Base-by-base conservation (phyloP, 164 flowering plant species). In the Kalanchoe fedtschenkoi region DNA sequence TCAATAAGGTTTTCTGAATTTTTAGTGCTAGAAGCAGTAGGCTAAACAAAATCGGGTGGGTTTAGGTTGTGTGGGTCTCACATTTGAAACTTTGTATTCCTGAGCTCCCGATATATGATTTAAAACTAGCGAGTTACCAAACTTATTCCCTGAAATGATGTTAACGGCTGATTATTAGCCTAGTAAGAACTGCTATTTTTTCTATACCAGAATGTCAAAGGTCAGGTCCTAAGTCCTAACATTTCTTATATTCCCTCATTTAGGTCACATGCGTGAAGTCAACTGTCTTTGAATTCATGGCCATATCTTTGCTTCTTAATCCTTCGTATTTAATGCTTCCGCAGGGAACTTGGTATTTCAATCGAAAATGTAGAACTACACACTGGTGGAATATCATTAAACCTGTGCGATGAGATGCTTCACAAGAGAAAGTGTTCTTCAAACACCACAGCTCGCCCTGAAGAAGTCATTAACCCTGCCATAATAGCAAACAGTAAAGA, bases 321-420 rank as follows among this genome's bases (percentile, higher is more conserved):
- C 68, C 28, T 15, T 59, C 41, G 1, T 57, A 22, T 47, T 60
- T 68, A 70, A 76, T 69, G 65, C 56, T 24, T 51, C 46, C 54
- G 53, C 80, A 95, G 99, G 74, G 96, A 84, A 72, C 79, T 76
- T 58, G 97, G 99, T 68, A 70, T 91, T 47, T 55, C 74, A 59
- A 62, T 91, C 65, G 85, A 76, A 71, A 76, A 83, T 74, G 65
- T 88, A 72, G 96, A 95, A 62, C 66, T 91, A 60, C 54, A 68
- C 34, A 75, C 77, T 63, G 99, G 99, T 41, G 91, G 86, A 70
- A 82, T 91, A 44, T 30, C 66, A 39, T 55, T 87, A 57, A 81
- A 73, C 62, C 69, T 95, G 32, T 76, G 78, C 71, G 95, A 87
- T 73, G 82, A 79, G 41, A 62, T 88, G 55, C 72, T 88, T 55